Evolutionary conservation across 306 rosid species (phyloP).

Genomic region (Corylus heterophylla): DNA sequence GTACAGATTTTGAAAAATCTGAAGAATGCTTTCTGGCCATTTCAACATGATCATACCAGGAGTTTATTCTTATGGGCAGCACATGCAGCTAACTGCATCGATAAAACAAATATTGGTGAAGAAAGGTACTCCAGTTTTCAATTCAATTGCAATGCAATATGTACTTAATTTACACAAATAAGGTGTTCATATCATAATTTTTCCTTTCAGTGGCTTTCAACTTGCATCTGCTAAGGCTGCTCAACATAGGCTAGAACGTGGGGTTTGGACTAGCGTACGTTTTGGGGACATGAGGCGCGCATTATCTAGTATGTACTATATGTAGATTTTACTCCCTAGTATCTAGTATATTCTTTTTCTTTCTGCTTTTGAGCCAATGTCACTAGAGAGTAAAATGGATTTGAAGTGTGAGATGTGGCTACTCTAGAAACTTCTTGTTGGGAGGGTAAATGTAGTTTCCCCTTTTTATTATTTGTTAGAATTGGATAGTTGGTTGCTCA

Average conservation of each 20-base stretch:
- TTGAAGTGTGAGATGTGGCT: not conserved
- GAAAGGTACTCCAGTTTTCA: constrained; percentile 58
- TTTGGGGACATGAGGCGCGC: constrained; percentile 97
- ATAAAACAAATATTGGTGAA: constrained; percentile 49
- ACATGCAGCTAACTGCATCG: constrained; percentile 72
- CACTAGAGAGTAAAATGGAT: constrained; percentile 7
- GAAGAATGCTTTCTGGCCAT: constrained; percentile 92
- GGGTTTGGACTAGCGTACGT: constrained; percentile 89
- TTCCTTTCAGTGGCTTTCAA: constrained; percentile 67
- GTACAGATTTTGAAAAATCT: constrained; percentile 74
- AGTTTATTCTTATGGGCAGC: constrained; percentile 88
- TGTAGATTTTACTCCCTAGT: constrained; percentile 6
- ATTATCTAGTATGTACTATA: constrained; percentile 57
- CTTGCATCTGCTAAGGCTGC: constrained; percentile 94
- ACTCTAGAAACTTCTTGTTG: not conserved
- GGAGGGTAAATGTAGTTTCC: not conserved
- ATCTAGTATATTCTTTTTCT: not conserved
- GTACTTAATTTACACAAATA: not conserved
- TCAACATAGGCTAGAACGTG: constrained; percentile 83
- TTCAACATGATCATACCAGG: constrained; percentile 62
- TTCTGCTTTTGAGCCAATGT: constrained; percentile 15
- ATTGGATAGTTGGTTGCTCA: not conserved
- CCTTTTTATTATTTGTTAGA: not conserved
- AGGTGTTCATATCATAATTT: not conserved
- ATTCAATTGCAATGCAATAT: constrained; percentile 11